Base-by-base conservation (phyloP, 75 land plant genomes). In the Azolla pinnata region DNA sequence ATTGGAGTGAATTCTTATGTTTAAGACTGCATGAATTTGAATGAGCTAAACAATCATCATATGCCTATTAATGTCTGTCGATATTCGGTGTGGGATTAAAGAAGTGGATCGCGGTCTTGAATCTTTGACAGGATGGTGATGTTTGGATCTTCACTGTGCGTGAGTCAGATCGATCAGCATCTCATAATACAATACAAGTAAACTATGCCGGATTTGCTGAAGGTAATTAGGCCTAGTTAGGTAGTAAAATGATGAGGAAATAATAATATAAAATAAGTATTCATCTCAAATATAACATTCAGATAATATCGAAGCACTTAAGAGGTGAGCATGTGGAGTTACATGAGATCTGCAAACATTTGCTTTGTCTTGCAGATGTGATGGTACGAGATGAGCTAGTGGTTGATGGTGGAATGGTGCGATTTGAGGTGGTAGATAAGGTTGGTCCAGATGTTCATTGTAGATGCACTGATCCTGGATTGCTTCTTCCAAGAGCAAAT, bases 391-490 rank as follows among this genome's bases (percentile, higher is more conserved):
- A 92, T 76, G 98, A 92, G 51, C 78, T 93, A 26, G 70, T 93
- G 31, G 96, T 93, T 50, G 98, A 93, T 78, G 98, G 98, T 35
- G 98, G 98, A 46, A 88, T 46, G 49, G 49, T 46, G n/a, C 49
- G 49, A 2, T 46, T 46, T 46, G 49, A 46, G 49, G 49, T 46
- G 63, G 76, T 75, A 56, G 87, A 85, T 46, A 93, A 85, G 62
- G 65, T 93, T 62, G 98, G 98, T 50, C 98, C 98, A 31, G 98
- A 93, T 81, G 98, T 93, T n/a, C 81, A 73, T 64, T 93, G 98
- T 56, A 69, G 49, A 27, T 93, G 98, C 51, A 93, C 72, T 62
- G 98, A 93, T 77, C 87, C 98, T 61, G 98, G 98, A 20, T 72
- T 93, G 49, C 52, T 93, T 61, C 70, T 89, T 4, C 98, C 98